Evolutionary conservation across 2,329 filamentous ascomycete genomes (phyloP).

Genomic region (Aureobasidium sp.): DNA sequence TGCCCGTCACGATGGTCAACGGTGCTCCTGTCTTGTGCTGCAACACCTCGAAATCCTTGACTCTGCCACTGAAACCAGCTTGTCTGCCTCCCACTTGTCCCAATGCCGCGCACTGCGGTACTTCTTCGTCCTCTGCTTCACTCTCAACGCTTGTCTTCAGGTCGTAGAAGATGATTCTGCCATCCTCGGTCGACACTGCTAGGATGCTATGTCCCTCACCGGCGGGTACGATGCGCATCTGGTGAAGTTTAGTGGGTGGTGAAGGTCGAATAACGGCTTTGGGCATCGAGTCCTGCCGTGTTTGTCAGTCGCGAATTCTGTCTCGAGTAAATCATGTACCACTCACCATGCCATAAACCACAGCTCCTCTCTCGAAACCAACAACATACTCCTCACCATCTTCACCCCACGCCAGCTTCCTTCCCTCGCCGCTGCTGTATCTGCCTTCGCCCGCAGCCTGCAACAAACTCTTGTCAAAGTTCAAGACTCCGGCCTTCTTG

Average conservation of each 20-base stretch:
- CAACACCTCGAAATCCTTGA: slow-evolving; percentile 81
- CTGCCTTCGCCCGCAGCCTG: slow-evolving; percentile 67
- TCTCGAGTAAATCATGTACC: slow-evolving; percentile 16
- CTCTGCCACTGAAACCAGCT: slow-evolving; percentile 55
- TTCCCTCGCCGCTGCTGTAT: slow-evolving; percentile 72
- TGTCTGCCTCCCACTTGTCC: slow-evolving; percentile 72
- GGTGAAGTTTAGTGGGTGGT: slow-evolving; percentile 71
- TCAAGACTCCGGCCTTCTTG: slow-evolving; percentile 87
- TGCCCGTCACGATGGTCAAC: slow-evolving; percentile 60
- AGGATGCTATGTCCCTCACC: slow-evolving; percentile 43
- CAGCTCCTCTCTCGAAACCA: slow-evolving; percentile 74
- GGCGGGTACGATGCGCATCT: slow-evolving; percentile 61
- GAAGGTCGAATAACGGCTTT: slow-evolving; percentile 63
- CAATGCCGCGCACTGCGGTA: slow-evolving; percentile 44
- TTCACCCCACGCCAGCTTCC: slow-evolving; percentile 71
- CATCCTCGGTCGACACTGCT: slow-evolving; percentile 82
- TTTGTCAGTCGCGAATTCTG: neutral
- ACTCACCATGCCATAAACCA: slow-evolving; percentile 70
- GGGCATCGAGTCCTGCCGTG: slow-evolving; percentile 59
- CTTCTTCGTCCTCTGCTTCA: slow-evolving; percentile 30
- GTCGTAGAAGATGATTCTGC: slow-evolving; percentile 74
- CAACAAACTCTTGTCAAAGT: slow-evolving; percentile 67
- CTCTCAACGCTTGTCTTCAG: slow-evolving; percentile 45
- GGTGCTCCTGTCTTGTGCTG: slow-evolving; percentile 27
- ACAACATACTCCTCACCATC: slow-evolving; percentile 78